phyloP scores from a whole-genome alignment of 768 basidiomycete species.

The Collybiopsis luxurians region DNA sequence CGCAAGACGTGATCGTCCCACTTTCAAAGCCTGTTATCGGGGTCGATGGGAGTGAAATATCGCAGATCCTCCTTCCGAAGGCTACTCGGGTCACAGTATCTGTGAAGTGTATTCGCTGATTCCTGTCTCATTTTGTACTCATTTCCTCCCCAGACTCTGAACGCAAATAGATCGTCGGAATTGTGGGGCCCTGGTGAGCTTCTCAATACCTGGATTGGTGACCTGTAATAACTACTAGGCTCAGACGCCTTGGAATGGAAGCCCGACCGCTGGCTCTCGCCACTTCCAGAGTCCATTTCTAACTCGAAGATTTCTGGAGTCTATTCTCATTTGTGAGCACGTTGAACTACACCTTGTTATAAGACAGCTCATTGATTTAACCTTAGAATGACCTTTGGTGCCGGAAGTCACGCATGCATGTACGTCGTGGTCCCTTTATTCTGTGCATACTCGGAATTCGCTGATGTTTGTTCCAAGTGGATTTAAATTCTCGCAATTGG shows the following conservation, averaged over 20 bases:
- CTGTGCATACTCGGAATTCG: background rate
- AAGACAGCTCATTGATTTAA: too few relatives aligned
- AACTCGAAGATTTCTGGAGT: constrained; percentile 32
- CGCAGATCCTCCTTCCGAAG: constrained; percentile 24
- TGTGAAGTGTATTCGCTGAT: background rate
- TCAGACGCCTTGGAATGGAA: constrained; percentile 42
- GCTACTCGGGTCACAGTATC: constrained; percentile 22
- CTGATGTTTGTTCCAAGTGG: background rate
- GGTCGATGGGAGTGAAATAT: constrained; percentile 22
- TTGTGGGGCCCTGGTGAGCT: constrained; percentile 32
- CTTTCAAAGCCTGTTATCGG: constrained; percentile 30
- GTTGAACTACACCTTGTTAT: too few relatives aligned
- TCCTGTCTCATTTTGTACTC: background rate
- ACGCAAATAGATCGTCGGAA: constrained; percentile 30
- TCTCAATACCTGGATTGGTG: too few relatives aligned
- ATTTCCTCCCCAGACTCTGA: constrained; percentile 16
- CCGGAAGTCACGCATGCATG: constrained; percentile 39
- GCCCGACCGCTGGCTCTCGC: constrained; percentile 42
- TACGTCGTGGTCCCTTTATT: constrained; percentile 4
- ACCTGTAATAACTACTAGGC: background rate
- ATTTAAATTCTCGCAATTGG: constrained; percentile 8
- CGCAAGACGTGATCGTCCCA: constrained; percentile 29
- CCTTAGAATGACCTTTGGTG: constrained; percentile 46
- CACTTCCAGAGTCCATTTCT: constrained; percentile 30
- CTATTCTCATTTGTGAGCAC: constrained; percentile 31